These are phyloP conservation scores for Aspergillus glaucus DNA, from an alignment of 2,329 filamentous ascomycete genomes.

Conservation along the genomic window DNA sequence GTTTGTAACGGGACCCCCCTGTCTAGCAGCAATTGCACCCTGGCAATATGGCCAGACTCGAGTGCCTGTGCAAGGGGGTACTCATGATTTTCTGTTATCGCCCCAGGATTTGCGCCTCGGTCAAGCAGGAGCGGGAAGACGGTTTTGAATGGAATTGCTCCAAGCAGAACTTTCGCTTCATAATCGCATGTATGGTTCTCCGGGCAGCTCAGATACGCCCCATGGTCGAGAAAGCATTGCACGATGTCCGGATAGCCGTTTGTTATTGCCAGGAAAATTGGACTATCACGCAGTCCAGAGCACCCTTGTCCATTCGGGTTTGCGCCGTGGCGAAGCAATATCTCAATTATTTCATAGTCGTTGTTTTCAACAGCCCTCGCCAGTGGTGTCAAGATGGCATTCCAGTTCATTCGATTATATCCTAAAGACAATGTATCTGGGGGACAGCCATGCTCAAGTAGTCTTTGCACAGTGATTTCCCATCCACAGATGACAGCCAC, in stretches of 20 bases:
- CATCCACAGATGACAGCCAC: neutral
- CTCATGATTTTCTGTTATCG: neutral
- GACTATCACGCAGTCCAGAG: neutral
- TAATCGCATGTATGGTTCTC: neutral
- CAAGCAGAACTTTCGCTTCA: neutral
- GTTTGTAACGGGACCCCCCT: neutral
- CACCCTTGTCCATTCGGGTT: neutral
- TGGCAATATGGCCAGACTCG: neutral
- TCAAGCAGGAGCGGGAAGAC: neutral
- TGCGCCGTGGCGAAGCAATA: neutral
- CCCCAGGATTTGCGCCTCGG: neutral
- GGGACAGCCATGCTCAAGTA: neutral
- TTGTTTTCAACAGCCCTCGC: neutral
- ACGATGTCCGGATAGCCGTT: neutral
- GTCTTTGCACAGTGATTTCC: neutral
- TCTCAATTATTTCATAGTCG: neutral
- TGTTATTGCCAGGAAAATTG: neutral
- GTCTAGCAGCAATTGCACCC: neutral
- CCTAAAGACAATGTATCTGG: no score
- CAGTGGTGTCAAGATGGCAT: neutral
- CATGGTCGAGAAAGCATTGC: neutral
- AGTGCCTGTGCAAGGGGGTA: neutral
- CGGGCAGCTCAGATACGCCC: neutral
- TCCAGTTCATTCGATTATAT: no score
- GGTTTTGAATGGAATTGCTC: neutral